A percentile compares a stretch with the other conserved stretches of the same genome.
phyloP scores from a whole-genome alignment of 441 rosid genomes.

The Kokia cookei region DNA sequence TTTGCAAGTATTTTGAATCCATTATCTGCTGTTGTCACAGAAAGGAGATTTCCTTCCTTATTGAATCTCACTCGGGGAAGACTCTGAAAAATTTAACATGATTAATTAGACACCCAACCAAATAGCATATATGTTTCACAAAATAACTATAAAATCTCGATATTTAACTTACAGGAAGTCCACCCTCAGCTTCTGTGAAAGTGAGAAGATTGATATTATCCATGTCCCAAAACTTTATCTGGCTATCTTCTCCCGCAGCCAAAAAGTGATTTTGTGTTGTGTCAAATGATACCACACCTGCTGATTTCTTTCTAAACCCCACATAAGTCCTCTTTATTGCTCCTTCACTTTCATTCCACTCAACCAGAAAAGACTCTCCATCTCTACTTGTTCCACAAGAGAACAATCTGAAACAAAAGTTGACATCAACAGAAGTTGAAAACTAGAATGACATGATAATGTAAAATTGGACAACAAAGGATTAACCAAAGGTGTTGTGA shows the following conservation, averaged over 20 bases:
- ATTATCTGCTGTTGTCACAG: conserved; percentile 72
- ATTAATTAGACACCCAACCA: conserved; percentile 15
- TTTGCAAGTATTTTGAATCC: conserved; percentile 90
- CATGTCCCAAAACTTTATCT: conserved; percentile 91
- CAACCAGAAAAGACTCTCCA: conserved; percentile 77
- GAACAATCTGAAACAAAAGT: conserved; percentile 52
- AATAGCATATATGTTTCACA: conserved; percentile 3
- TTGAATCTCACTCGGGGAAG: conserved; percentile 78
- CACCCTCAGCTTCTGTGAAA: conserved; percentile 81
- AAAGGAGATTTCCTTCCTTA: conserved; percentile 83
- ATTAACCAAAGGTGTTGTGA: background rate
- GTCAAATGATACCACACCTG: conserved; percentile 70
- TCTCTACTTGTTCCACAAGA: conserved; percentile 93
- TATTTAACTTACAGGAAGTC: conserved; percentile 60
- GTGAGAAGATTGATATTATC: conserved; percentile 47
- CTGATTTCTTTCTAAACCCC: conserved; percentile 63
- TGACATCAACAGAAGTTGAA: background rate
- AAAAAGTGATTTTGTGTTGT: conserved; percentile 79
- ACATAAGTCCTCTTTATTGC: conserved; percentile 61
- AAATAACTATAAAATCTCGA: conserved; percentile 10
- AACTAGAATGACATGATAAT: background rate
- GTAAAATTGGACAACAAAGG: background rate
- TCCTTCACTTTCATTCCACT: conserved; percentile 95
- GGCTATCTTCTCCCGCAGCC: conserved; percentile 88
- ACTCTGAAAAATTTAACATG: conserved; percentile 36